A percentile compares a stretch with the other conserved stretches of the same genome.
These are phyloP conservation scores for Solanum aculeatissimum DNA, from an alignment of 305 asterid species.

Conservation along the genomic window DNA sequence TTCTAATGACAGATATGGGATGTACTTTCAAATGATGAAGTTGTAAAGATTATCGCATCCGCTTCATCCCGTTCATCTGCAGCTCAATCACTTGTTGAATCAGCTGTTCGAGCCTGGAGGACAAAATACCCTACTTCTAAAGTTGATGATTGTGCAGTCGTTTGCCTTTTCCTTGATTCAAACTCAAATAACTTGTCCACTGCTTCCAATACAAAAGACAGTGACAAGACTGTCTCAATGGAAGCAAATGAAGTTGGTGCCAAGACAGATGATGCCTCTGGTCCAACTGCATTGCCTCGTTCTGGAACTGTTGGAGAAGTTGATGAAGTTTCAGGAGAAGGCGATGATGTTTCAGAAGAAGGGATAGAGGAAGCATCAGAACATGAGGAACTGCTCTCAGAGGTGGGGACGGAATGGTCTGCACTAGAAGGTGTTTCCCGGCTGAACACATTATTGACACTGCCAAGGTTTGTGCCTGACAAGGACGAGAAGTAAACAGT, in stretches of 20 bases:
- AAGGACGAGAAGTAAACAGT: slow-evolving; percentile 35
- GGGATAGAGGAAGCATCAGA: slow-evolving; percentile 9
- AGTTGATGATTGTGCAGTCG: slow-evolving; percentile 69
- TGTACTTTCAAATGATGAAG: slow-evolving; percentile 56
- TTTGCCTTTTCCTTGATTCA: slow-evolving; percentile 56
- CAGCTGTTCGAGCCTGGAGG: slow-evolving; percentile 55
- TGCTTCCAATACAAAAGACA: slow-evolving; percentile 13
- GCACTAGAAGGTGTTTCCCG: slow-evolving; percentile 79
- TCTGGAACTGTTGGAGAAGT: slow-evolving; percentile 9
- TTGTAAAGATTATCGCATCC: slow-evolving; percentile 44
- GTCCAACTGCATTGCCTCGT: neutral
- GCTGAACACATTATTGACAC: slow-evolving; percentile 54
- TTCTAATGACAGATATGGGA: slow-evolving; percentile 50
- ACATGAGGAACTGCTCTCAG: slow-evolving; percentile 13
- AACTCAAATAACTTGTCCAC: slow-evolving; percentile 19
- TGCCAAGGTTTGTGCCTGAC: slow-evolving; percentile 62
- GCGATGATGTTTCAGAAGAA: slow-evolving; percentile 6
- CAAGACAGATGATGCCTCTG: neutral
- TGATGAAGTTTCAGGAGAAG: slow-evolving; percentile 6
- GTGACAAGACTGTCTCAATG: slow-evolving; percentile 6
- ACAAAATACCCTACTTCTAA: slow-evolving; percentile 49
- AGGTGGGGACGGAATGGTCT: slow-evolving; percentile 51
- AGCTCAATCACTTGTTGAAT: slow-evolving; percentile 43
- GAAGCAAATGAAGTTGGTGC: slow-evolving; percentile 9
- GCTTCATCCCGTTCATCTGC: slow-evolving; percentile 37